Evolutionary conservation across 2,329 filamentous ascomycete species (phyloP).

Genomic region (Neurospora crassa): DNA sequence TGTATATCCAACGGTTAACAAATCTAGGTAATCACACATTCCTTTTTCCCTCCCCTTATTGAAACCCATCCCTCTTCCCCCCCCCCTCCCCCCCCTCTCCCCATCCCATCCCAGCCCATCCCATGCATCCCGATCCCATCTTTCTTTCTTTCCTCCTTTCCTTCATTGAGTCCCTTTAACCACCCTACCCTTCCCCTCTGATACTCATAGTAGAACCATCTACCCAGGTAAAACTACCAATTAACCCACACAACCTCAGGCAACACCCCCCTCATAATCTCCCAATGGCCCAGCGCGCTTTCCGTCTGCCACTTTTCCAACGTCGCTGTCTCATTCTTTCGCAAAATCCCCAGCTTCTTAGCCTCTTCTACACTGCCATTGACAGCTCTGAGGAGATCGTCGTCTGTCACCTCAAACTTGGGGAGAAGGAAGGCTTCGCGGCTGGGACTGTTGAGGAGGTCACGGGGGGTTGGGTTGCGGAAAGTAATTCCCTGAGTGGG

Average conservation of each 20-base stretch:
- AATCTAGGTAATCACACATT: no score
- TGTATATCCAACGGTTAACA: no score
- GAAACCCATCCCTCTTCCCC: no score
- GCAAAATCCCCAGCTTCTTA: conserved; percentile 44
- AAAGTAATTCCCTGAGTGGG: conserved; percentile 44
- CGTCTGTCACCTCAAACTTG: conserved; percentile 54
- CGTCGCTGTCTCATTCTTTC: conserved; percentile 52
- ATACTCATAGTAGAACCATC: no score
- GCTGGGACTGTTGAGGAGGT: conserved; percentile 64
- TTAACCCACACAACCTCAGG: conserved; percentile 64
- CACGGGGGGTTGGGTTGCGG: conserved; percentile 50
- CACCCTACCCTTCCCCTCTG: no score
- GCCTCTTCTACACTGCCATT: neutral
- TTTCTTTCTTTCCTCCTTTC: neutral
- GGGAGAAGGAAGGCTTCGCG: conserved; percentile 64
- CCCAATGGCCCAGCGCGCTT: conserved; percentile 80
- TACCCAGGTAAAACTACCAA: no score
- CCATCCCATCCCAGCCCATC: neutral
- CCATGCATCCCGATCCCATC: neutral
- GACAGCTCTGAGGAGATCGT: conserved; percentile 32
- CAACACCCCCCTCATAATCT: conserved; percentile 78
- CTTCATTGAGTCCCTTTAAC: no score
- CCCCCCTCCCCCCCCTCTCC: no score
- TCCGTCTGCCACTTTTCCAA: conserved; percentile 63
- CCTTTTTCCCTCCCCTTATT: neutral